A percentile compares a stretch with the other conserved stretches of the same genome.
phyloP scores from a whole-genome alignment of 2,329 filamentous ascomycete genomes.

The Ophiostoma montium region DNA sequence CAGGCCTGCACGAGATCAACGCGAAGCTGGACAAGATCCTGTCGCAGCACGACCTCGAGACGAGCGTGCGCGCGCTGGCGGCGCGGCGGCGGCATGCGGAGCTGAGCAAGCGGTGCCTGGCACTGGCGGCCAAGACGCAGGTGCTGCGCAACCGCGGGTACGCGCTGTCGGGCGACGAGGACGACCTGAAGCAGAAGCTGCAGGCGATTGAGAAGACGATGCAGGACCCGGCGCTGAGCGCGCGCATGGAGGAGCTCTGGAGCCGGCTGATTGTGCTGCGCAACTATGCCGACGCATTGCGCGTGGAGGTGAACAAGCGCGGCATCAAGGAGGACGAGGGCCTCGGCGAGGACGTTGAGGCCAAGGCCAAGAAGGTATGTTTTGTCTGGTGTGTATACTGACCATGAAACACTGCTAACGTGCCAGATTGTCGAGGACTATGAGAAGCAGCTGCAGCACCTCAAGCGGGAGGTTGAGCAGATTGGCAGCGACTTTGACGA shows the following conservation, averaged over 20 bases:
- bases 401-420: too few relatives aligned
- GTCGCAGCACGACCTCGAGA: slow-evolving; percentile 61
- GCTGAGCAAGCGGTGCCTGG: slow-evolving; percentile 58
- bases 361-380: slow-evolving; percentile 49
- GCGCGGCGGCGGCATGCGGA: slow-evolving; percentile 59
- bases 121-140: slow-evolving; percentile 66
- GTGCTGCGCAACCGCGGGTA: slow-evolving; percentile 71
- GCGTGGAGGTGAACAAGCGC: slow-evolving; percentile 58
- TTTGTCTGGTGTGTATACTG: not conserved
- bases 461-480: slow-evolving; percentile 58
- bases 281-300: slow-evolving; percentile 57
- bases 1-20: slow-evolving; percentile 67
- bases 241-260: slow-evolving; percentile 74
- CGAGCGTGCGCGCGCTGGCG: slow-evolving; percentile 58
- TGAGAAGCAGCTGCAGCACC: slow-evolving; percentile 62
- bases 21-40: slow-evolving; percentile 57
- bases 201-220: slow-evolving; percentile 53
- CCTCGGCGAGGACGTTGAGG: slow-evolving; percentile 55
- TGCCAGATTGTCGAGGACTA: slow-evolving; percentile 63
- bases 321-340: slow-evolving; percentile 40
- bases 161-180: slow-evolving; percentile 64
- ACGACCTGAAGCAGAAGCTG: slow-evolving; percentile 61
- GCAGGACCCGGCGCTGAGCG: slow-evolving; percentile 60
- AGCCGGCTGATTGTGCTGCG: slow-evolving; percentile 62
- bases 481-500: slow-evolving; percentile 42